Conservation (phyloP, 352 stramenopile species). For the Phytophthora pisi region DNA sequence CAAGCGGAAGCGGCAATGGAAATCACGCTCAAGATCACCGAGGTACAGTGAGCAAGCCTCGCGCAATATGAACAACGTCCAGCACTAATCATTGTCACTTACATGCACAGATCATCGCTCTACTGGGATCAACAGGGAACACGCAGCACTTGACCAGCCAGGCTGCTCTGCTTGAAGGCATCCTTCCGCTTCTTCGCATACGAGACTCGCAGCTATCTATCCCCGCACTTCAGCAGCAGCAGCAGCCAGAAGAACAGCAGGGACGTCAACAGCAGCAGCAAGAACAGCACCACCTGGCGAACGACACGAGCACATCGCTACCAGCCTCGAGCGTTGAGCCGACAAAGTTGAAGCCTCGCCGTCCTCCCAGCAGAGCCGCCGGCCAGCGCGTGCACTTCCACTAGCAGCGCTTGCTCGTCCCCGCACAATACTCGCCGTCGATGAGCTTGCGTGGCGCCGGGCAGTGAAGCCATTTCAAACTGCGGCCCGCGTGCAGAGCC, state of each 20-base stretch:
- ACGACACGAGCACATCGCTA: background rate
- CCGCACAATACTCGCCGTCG: background rate
- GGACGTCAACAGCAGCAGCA: background rate
- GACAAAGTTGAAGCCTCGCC: slow-evolving; percentile 8
- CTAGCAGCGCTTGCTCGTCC: background rate
- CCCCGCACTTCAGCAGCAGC: slow-evolving; percentile 12
- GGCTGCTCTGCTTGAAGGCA: slow-evolving; percentile 26
- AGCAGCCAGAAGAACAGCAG: background rate
- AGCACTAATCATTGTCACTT: background rate
- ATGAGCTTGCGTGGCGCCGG: slow-evolving; percentile 2
- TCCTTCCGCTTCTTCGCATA: slow-evolving; percentile 33
- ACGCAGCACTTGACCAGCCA: slow-evolving; percentile 28
- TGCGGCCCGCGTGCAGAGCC: slow-evolving; percentile 10
- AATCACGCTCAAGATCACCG: slow-evolving; percentile 25
- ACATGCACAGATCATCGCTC: slow-evolving; percentile 27
- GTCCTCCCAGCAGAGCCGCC: slow-evolving; percentile 7
- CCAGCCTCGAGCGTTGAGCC: background rate
- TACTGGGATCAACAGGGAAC: slow-evolving; percentile 17
- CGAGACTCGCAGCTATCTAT: slow-evolving; percentile 19
- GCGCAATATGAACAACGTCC: background rate
- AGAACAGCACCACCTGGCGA: background rate
- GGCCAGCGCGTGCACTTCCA: slow-evolving; percentile 15
- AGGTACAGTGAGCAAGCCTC: slow-evolving; percentile 21
- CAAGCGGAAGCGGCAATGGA: slow-evolving; percentile 24
- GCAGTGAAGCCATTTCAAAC: slow-evolving; percentile 40